Conservation (phyloP, 2,329 filamentous ascomycete genomes). For the Ophiostoma ips region DNA sequence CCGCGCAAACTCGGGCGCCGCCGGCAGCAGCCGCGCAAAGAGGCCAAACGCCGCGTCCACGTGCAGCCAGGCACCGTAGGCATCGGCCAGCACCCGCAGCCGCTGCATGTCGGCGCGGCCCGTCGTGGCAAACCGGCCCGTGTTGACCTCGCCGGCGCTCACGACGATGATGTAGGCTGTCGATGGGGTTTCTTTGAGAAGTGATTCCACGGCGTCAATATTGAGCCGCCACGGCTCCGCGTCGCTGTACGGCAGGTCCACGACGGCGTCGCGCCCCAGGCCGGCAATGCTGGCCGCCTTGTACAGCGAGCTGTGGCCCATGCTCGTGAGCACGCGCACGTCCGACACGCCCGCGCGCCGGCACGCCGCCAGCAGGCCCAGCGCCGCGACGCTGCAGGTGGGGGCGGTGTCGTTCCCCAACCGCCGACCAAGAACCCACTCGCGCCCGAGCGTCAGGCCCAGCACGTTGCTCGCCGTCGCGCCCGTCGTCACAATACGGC, state of each 20-base stretch:
- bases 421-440: conserved; percentile 37
- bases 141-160: conserved; percentile 86
- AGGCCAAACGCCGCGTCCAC: conserved; percentile 77
- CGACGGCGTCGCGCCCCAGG: conserved; percentile 56
- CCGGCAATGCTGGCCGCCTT: conserved; percentile 79
- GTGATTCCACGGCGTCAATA: conserved; percentile 46
- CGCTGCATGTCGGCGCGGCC: conserved; percentile 42
- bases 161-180: conserved; percentile 57
- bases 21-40: conserved; percentile 54
- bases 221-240: conserved; percentile 57
- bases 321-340: conserved; percentile 66
- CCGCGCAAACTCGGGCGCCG: conserved; percentile 38
- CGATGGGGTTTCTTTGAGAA: conserved; percentile 30
- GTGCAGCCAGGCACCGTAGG: conserved; percentile 72
- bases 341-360: conserved; percentile 46
- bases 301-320: conserved; percentile 68
- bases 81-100: conserved; percentile 56
- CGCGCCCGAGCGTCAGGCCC: conserved; percentile 52
- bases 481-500: conserved; percentile 42
- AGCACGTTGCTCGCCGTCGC: conserved; percentile 70
- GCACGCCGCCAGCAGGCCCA: conserved; percentile 57
- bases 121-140: conserved; percentile 59
- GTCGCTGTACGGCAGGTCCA: conserved; percentile 37
- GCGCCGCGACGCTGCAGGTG: conserved; percentile 40
- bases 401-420: background rate